Conservation (phyloP, 148 eudicot genomes). For the Amaranthus hypochondriacus region DNA sequence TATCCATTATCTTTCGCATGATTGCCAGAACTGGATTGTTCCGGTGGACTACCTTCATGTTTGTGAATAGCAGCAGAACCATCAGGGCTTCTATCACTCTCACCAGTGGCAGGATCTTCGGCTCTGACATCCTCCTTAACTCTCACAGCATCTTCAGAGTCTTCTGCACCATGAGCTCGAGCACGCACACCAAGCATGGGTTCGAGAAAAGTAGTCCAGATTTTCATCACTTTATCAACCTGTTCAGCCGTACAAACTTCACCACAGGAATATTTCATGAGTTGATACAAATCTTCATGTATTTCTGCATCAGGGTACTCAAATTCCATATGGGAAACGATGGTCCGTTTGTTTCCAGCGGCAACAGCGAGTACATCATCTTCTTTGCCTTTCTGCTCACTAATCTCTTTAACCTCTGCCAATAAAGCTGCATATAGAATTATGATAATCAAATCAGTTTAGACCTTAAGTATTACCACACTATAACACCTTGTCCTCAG, state of each 20-base stretch:
- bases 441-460: not conserved
- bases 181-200: slow-evolving; percentile 63
- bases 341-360: slow-evolving; percentile 55
- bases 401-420: slow-evolving; percentile 76
- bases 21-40: slow-evolving; percentile 40
- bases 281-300: slow-evolving; percentile 78
- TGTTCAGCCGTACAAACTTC: slow-evolving; percentile 77
- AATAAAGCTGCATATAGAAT: slow-evolving; percentile 55
- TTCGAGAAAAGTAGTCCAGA: slow-evolving; percentile 81
- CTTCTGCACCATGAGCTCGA: slow-evolving; percentile 47
- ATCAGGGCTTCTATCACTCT: slow-evolving; percentile 36
- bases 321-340: slow-evolving; percentile 62
- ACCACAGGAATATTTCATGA: slow-evolving; percentile 70
- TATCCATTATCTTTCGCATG: slow-evolving; percentile 38
- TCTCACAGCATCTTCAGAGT: slow-evolving; percentile 39
- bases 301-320: slow-evolving; percentile 62
- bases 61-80: slow-evolving; percentile 28
- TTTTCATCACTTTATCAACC: slow-evolving; percentile 74
- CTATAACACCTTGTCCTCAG: not conserved
- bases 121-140: slow-evolving; percentile 29
- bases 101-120: slow-evolving; percentile 30
- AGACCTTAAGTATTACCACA: not conserved
- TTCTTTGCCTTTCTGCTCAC: slow-evolving; percentile 52
- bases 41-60: slow-evolving; percentile 33
- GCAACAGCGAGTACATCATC: slow-evolving; percentile 50